Percentiles rank a stretch among this genome's conserved stretches.
Conservation (phyloP, 495 filamentous ascomycete species). For the Zalerion maritima region DNA sequence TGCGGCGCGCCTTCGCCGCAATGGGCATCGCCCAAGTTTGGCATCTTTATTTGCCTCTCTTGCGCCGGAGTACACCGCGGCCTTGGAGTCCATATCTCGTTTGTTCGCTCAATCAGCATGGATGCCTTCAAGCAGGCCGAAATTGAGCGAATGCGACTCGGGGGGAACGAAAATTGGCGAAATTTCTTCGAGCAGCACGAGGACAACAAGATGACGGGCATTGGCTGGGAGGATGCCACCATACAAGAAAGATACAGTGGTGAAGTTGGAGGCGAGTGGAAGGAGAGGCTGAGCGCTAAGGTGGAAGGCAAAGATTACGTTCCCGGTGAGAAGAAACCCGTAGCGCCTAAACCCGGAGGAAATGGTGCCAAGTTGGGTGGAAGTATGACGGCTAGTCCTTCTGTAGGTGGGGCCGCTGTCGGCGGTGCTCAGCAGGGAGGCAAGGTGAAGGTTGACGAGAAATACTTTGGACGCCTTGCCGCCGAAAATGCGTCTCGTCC, state of each 20-base stretch:
- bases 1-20: conserved; percentile 89
- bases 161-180: conserved; percentile 77
- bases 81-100: conserved; percentile 94
- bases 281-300: conserved; percentile 74
- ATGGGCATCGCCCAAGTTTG: conserved; percentile 67
- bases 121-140: conserved; percentile 87
- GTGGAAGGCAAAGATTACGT: conserved; percentile 76
- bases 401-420: conserved; percentile 15
- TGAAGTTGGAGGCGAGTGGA: conserved; percentile 86
- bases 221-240: conserved; percentile 59
- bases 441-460: conserved; percentile 56
- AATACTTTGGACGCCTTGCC: conserved; percentile 77
- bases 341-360: conserved; percentile 20
- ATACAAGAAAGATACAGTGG: conserved; percentile 78
- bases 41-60: conserved; percentile 89
- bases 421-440: conserved; percentile 16
- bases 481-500: conserved; percentile 62
- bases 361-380: conserved; percentile 17
- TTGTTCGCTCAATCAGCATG: conserved; percentile 93
- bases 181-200: conserved; percentile 64
- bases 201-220: conserved; percentile 42
- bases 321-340: conserved; percentile 37
- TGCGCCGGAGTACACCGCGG: conserved; percentile 92
- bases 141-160: conserved; percentile 71
- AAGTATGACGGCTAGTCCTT: conserved; percentile 19